These are phyloP conservation scores for Geotrichum cucujoidarum DNA, from an alignment of 1,139 yeast genomes.

Conservation along the genomic window DNA sequence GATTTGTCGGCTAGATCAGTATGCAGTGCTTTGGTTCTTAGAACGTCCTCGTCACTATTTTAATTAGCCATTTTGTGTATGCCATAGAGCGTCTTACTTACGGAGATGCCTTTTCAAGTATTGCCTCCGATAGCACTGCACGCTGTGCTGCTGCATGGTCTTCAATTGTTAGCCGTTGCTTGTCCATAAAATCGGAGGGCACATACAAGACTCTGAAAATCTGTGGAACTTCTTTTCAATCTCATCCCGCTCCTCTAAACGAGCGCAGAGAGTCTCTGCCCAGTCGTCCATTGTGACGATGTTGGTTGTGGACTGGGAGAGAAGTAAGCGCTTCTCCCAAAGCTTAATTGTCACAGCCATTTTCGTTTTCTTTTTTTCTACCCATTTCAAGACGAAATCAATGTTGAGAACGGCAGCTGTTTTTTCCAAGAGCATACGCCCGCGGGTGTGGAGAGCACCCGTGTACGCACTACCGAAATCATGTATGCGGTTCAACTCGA, in stretches of 20 bases:
- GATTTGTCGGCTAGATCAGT: slow-evolving; percentile 18
- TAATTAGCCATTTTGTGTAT: too few species aligned
- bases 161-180: slow-evolving; percentile 4
- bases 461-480: too few species aligned
- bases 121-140: slow-evolving; percentile 20
- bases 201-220: slow-evolving; percentile 27
- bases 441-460: background rate
- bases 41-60: background rate
- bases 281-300: slow-evolving; percentile 15
- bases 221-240: slow-evolving; percentile 27
- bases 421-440: background rate
- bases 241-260: slow-evolving; percentile 28
- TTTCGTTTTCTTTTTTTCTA: too few species aligned
- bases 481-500: slow-evolving; percentile 11
- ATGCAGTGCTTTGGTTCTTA: slow-evolving; percentile 10
- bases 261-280: slow-evolving; percentile 31
- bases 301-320: background rate
- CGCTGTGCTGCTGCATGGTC: slow-evolving; percentile 19
- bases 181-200: background rate
- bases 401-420: slow-evolving; percentile 4
- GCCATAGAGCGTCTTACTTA: too few species aligned
- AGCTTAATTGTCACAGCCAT: too few species aligned
- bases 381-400: too few species aligned
- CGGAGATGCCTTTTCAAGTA: slow-evolving; percentile 7
- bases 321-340: too few species aligned